These are phyloP conservation scores for Echeveria elegans DNA, from an alignment of 164 flowering plant species.

Conservation along the genomic window DNA sequence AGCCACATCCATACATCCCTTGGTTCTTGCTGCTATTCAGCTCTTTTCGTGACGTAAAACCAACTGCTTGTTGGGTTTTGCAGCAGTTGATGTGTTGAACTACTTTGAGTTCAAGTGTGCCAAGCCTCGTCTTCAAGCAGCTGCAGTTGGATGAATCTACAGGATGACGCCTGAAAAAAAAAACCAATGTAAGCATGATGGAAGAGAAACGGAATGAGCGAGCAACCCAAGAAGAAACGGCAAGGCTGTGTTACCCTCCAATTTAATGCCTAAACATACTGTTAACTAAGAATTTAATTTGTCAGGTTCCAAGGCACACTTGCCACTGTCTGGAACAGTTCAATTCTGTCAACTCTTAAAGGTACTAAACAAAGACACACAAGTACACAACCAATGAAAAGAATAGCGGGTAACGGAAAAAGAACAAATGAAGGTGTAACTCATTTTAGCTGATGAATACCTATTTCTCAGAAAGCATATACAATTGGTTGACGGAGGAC, in stretches of 20 bases:
- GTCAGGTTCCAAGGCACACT: neutral
- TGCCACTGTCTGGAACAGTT: too few relatives aligned
- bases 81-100: neutral
- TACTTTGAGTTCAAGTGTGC: neutral
- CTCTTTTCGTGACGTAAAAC: neutral
- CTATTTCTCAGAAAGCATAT: slow-evolving; percentile 12
- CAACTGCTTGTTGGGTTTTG: neutral
- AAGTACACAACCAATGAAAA: too few relatives aligned
- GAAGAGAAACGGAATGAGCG: too few relatives aligned
- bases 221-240: too few relatives aligned
- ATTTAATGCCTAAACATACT: too few relatives aligned
- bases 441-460: neutral
- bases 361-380: too few relatives aligned
- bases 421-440: neutral
- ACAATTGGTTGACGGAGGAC: slow-evolving; percentile 12
- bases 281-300: too few relatives aligned
- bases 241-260: too few relatives aligned
- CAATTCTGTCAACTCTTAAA: too few relatives aligned
- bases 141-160: neutral
- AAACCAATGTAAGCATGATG: neutral
- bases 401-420: too few relatives aligned
- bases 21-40: neutral
- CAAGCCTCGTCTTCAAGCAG: neutral
- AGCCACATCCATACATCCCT: neutral
- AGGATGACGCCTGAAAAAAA: neutral